Evolutionary conservation across 2,329 filamentous ascomycete species (phyloP).

Genomic region (Ceratocystis smalleyi): DNA sequence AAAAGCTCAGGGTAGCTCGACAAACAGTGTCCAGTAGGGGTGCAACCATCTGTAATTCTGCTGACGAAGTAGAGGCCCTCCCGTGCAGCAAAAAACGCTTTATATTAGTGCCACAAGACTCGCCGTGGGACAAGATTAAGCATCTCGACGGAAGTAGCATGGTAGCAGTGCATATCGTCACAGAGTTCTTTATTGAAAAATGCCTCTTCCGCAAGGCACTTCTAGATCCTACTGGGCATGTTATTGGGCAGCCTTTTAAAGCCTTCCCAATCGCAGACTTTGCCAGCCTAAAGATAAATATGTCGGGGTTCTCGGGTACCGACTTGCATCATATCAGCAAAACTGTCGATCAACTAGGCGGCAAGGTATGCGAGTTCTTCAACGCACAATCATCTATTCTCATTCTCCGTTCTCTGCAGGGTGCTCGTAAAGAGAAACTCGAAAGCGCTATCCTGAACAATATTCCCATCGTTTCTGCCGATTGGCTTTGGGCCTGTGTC

Average conservation of each 20-base stretch:
- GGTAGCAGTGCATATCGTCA: constrained; percentile 36
- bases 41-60: constrained; percentile 2
- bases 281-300: constrained; percentile 54
- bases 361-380: constrained; percentile 63
- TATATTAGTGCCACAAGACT: constrained; percentile 38
- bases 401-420: constrained; percentile 46
- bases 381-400: constrained; percentile 58
- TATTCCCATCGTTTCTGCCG: constrained; percentile 63
- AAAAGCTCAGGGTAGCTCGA: constrained; percentile 7
- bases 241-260: constrained; percentile 63
- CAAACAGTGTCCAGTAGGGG: constrained; percentile 9
- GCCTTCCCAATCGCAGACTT: constrained; percentile 57
- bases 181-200: constrained; percentile 85
- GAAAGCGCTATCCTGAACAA: constrained; percentile 58
- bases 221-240: constrained; percentile 51
- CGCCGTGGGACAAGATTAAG: not conserved
- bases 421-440: constrained; percentile 58
- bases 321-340: constrained; percentile 76
- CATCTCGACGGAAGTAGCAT: constrained; percentile 1
- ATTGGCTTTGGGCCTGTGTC: constrained; percentile 79
- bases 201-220: constrained; percentile 66
- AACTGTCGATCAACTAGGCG: constrained; percentile 60
- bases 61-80: not conserved
- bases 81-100: constrained; percentile 22
- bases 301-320: constrained; percentile 68